Conservation (phyloP, 2,329 filamentous ascomycete genomes). For the Aspergillus pseudonomiae region DNA sequence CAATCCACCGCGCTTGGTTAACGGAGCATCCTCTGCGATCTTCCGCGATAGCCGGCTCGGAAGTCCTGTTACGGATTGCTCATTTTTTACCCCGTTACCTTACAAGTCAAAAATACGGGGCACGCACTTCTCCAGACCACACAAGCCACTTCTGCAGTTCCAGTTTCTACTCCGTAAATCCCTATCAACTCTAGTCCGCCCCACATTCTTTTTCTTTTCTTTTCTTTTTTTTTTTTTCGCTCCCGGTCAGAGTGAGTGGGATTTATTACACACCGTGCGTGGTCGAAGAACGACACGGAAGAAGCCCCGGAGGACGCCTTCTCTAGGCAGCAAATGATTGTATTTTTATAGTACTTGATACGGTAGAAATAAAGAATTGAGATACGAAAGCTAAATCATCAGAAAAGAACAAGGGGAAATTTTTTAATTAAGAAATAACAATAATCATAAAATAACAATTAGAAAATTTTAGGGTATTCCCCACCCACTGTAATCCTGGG, state of each 20-base stretch:
- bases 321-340: conserved; percentile 13
- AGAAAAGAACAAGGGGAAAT: background rate
- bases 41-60: conserved; percentile 30
- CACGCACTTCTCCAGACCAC: conserved; percentile 29
- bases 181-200: conserved; percentile 22
- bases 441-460: conserved; percentile 9
- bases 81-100: conserved; percentile 13
- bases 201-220: conserved; percentile 20
- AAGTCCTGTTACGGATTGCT: conserved; percentile 14
- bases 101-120: conserved; percentile 17
- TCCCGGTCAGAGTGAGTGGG: conserved; percentile 14
- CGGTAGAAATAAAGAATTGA: background rate
- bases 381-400: background rate
- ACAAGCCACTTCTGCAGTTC: conserved; percentile 28
- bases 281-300: conserved; percentile 20
- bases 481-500: conserved; percentile 21
- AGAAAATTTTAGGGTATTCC: conserved; percentile 13
- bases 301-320: conserved; percentile 9
- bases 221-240: conserved; percentile 15
- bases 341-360: background rate
- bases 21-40: conserved; percentile 18
- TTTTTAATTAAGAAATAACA: background rate
- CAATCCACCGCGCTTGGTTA: conserved; percentile 7
- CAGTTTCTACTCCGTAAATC: conserved; percentile 23
- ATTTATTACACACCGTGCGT: conserved; percentile 17